Base-by-base conservation (phyloP, 1,139 yeast genomes). In the Petasospora rhodanensis region DNA sequence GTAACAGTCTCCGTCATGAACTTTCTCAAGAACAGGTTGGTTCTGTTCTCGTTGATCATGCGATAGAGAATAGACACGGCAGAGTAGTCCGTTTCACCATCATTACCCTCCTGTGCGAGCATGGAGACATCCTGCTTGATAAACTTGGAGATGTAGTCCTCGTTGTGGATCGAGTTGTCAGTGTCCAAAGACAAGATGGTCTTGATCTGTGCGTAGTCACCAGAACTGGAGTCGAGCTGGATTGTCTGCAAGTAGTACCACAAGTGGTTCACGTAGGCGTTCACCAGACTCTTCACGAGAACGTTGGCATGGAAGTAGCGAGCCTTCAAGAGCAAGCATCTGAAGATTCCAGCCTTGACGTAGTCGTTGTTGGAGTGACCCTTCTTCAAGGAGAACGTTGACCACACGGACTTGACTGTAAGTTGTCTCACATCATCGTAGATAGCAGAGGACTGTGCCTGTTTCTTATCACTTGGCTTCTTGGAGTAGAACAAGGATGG, bases 301-400 rank as follows among this genome's bases (percentile, higher is more conserved):
- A 29, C 9, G 30, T 46, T 47, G 9, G 55, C 40, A 15, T 42
- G 15, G 13, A 22, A 17, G 14, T 41, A 41, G 20, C 48, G 46
- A 4, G 47, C 29, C 34, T 52, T 55, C 12, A 57, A 35, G 20
- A 54, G 40, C 20, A 56, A 31, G 28, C 56, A 49, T 41, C 54
- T 50, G 19, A 52, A 55, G 19, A 57, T 49, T 7, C 49, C 49
- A 29, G 42, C 29, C 50, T 49, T 47, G 32, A 58, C 43, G 38
- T 49, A 36, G 37, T 53, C 47, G 17, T 40, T 41, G 27, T 45
- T 47, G 33, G 51, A 26, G 35, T 43, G 36, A 40, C 47, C 37
- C 30, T 41, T 26, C 33, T 42, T 38, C 41, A 37, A 26, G 24
- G 43, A 40, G 40, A 42, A 46, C 31, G 38, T 47, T 24, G 43